Percentiles rank a stretch among this genome's conserved stretches.
These are phyloP conservation scores for Trifolium fragiferum DNA, from an alignment of 306 rosid genomes.

Conservation along the genomic window DNA sequence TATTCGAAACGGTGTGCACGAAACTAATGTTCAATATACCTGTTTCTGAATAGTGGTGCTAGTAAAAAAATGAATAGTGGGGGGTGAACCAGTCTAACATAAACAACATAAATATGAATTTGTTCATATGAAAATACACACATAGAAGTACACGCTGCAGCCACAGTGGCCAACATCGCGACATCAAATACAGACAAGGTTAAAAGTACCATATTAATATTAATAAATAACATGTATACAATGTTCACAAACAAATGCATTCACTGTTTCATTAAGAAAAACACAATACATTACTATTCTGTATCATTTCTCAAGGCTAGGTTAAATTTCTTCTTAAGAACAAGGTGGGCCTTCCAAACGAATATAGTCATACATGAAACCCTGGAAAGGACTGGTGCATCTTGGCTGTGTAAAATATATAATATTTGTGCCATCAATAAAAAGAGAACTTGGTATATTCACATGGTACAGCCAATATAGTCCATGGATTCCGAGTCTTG, in stretches of 20 bases:
- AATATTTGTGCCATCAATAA: slow-evolving; percentile 54
- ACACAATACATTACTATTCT: background rate
- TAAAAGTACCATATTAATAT: slow-evolving; percentile 5
- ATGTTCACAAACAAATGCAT: slow-evolving; percentile 17
- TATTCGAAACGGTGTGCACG: slow-evolving; percentile 1
- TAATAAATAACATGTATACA: slow-evolving; percentile 12
- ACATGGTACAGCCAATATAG: slow-evolving; percentile 68
- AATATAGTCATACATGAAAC: slow-evolving; percentile 79
- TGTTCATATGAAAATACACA: slow-evolving; percentile 8
- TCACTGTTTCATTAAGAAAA: background rate
- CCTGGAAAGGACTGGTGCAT: slow-evolving; percentile 50
- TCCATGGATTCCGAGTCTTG: slow-evolving; percentile 86
- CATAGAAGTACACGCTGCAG: background rate
- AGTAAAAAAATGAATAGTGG: background rate
- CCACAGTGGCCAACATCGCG: background rate
- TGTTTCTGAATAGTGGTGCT: background rate
- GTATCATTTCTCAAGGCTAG: slow-evolving; percentile 24
- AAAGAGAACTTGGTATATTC: slow-evolving; percentile 46
- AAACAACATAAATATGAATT: slow-evolving; percentile 26
- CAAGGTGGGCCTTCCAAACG: slow-evolving; percentile 80
- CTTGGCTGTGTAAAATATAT: slow-evolving; percentile 69
- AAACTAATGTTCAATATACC: slow-evolving; percentile 28
- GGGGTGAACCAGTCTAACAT: slow-evolving; percentile 9
- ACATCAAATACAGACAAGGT: background rate
- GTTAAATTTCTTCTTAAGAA: slow-evolving; percentile 38